These are phyloP conservation scores for Carex parvula DNA, from an alignment of 176 grass and related monocot genomes.

Conservation along the genomic window DNA sequence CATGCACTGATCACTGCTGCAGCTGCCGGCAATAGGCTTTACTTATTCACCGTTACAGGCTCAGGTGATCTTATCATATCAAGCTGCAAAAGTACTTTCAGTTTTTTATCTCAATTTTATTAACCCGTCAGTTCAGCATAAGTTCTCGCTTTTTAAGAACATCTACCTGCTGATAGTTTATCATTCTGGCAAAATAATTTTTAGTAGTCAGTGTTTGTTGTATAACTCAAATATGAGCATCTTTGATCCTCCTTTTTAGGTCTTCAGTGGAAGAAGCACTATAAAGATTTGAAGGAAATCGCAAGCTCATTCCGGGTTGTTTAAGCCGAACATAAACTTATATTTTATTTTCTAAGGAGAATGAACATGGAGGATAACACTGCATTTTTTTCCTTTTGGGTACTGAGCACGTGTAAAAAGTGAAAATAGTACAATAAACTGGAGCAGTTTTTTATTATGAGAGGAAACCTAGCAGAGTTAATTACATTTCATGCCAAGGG, in stretches of 20 bases:
- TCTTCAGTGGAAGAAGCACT: conserved; percentile 95
- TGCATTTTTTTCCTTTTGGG: background rate
- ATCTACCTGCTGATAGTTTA: background rate
- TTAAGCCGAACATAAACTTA: conserved; percentile 13
- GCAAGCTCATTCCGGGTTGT: conserved; percentile 78
- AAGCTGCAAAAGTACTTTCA: background rate
- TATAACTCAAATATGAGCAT: background rate
- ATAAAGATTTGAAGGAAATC: conserved; percentile 81
- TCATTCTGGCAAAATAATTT: background rate
- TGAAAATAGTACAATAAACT: background rate
- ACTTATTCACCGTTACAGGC: conserved; percentile 86
- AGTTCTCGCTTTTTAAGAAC: background rate
- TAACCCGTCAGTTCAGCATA: background rate
- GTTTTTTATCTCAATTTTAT: background rate
- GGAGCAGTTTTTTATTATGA: background rate
- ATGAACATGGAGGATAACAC: background rate
- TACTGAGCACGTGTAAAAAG: background rate
- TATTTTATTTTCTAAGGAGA: background rate
- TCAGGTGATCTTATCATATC: conserved; percentile 43
- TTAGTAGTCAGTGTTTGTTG: background rate
- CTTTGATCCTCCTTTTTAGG: conserved; percentile 33
- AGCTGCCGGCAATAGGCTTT: conserved; percentile 86
- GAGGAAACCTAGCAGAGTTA: background rate
- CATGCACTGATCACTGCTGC: conserved; percentile 90
- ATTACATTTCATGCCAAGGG: background rate